Evolutionary conservation across 306 rosid species (phyloP).

Genomic region (Prunus mongolica): DNA sequence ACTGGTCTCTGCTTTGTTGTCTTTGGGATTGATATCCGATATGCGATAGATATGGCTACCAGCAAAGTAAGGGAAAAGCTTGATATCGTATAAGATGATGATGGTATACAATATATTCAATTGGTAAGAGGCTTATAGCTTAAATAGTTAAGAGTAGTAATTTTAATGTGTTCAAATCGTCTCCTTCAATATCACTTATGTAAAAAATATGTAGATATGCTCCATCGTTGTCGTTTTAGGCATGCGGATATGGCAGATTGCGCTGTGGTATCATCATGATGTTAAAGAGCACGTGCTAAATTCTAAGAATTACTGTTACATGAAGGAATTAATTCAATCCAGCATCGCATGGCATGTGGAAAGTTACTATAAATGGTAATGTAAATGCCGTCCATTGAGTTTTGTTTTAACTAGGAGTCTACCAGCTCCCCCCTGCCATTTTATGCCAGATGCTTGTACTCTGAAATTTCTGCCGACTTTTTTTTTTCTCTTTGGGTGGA

Average conservation of each 20-base stretch:
- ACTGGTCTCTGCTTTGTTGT: background rate
- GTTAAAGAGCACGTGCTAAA: too few relatives aligned
- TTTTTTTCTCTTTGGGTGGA: background rate
- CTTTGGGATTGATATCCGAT: background rate
- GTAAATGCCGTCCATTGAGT: background rate
- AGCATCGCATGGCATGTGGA: background rate
- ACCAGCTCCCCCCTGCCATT: background rate
- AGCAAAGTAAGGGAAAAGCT: background rate
- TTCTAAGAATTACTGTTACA: background rate
- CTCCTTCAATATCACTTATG: too few relatives aligned
- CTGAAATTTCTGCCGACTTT: background rate
- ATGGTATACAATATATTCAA: too few relatives aligned
- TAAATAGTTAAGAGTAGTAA: too few relatives aligned
- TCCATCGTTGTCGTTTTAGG: too few relatives aligned
- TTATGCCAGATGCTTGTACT: background rate
- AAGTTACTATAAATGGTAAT: background rate
- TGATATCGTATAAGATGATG: background rate
- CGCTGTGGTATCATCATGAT: too few relatives aligned
- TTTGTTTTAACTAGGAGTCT: background rate
- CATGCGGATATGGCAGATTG: too few relatives aligned
- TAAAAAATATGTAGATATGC: too few relatives aligned
- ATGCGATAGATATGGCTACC: constrained; percentile 2
- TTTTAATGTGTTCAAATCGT: too few relatives aligned
- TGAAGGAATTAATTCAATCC: background rate
- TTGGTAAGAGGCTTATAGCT: too few relatives aligned